Conservation (phyloP, 805 yeast genomes). For the Yamadazyma phyllophila region DNA sequence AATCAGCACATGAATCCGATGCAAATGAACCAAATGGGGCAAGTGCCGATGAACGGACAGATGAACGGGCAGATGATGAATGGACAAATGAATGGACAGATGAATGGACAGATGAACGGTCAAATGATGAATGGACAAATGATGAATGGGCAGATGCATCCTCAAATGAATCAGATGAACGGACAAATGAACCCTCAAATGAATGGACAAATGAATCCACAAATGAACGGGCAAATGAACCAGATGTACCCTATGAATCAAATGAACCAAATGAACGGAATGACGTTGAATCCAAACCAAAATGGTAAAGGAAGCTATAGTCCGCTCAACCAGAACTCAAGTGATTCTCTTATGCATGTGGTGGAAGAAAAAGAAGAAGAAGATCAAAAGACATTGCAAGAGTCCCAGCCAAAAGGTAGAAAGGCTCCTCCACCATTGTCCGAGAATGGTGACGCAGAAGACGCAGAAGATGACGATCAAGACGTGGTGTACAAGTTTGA, state of each 20-base stretch:
- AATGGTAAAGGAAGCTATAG: not conserved
- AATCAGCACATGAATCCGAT: slow-evolving; percentile 2
- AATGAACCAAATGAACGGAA: slow-evolving; percentile 1
- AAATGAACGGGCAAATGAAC: slow-evolving; percentile 4
- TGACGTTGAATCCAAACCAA: not conserved
- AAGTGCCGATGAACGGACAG: not conserved
- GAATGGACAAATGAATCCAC: slow-evolving; percentile 6
- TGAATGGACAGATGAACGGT: slow-evolving; percentile 1
- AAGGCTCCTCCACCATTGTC: slow-evolving; percentile 5
- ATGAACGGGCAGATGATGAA: not conserved
- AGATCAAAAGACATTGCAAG: not conserved
- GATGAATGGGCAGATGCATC: not conserved
- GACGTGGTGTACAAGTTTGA: slow-evolving; percentile 33
- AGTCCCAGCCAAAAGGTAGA: not conserved
- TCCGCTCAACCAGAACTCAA: slow-evolving; percentile 16
- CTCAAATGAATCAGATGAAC: slow-evolving; percentile 1
- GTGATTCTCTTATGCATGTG: slow-evolving; percentile 33
- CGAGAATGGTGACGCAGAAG: slow-evolving; percentile 11
- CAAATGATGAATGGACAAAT: slow-evolving; percentile 1
- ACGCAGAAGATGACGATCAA: slow-evolving; percentile 26
- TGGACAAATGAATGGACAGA: slow-evolving; percentile 3
- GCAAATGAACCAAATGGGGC: slow-evolving; percentile 8
- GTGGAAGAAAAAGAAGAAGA: slow-evolving; percentile 37
- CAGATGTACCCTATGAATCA: slow-evolving; percentile 4
- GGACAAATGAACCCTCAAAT: slow-evolving; percentile 2